phyloP scores from a whole-genome alignment of 352 stramenopile genomes.

The Globisporangium acanthophoron region DNA sequence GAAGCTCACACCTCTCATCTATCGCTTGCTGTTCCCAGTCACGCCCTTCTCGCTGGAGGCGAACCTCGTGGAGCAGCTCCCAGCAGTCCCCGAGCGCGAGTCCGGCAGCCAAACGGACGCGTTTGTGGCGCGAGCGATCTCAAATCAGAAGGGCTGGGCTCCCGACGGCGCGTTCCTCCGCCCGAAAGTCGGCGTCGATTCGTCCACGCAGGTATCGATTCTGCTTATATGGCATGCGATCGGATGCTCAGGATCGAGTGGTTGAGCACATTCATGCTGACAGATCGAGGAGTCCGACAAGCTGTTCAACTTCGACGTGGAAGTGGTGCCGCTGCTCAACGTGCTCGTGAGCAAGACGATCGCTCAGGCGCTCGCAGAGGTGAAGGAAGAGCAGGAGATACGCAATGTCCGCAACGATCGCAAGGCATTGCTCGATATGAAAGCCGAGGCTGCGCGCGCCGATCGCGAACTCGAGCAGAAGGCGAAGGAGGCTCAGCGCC shows the following conservation, averaged over 20 bases:
- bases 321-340: conserved; percentile 70
- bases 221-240: not conserved
- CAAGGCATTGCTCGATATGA: conserved; percentile 34
- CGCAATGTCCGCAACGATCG: conserved; percentile 31
- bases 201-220: conserved; percentile 44
- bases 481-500: conserved; percentile 35
- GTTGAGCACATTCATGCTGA: not conserved
- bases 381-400: conserved; percentile 76
- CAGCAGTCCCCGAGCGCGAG: conserved; percentile 27
- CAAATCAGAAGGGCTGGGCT: conserved; percentile 26
- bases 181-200: conserved; percentile 72
- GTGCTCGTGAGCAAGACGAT: conserved; percentile 82
- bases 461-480: conserved; percentile 51
- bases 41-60: conserved; percentile 49
- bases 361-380: conserved; percentile 65
- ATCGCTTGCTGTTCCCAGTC: conserved; percentile 16
- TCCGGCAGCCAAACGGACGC: conserved; percentile 65
- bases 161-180: conserved; percentile 49
- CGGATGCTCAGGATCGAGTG: not conserved
- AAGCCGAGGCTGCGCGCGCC: conserved; percentile 29
- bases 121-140: conserved; percentile 33
- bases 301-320: conserved; percentile 78
- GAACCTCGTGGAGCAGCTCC: conserved; percentile 59
- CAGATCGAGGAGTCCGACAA: conserved; percentile 70
- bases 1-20: not conserved